These are phyloP conservation scores for Sphaerulina vaccinii DNA, from an alignment of 2,329 filamentous ascomycete species.

Conservation along the genomic window DNA sequence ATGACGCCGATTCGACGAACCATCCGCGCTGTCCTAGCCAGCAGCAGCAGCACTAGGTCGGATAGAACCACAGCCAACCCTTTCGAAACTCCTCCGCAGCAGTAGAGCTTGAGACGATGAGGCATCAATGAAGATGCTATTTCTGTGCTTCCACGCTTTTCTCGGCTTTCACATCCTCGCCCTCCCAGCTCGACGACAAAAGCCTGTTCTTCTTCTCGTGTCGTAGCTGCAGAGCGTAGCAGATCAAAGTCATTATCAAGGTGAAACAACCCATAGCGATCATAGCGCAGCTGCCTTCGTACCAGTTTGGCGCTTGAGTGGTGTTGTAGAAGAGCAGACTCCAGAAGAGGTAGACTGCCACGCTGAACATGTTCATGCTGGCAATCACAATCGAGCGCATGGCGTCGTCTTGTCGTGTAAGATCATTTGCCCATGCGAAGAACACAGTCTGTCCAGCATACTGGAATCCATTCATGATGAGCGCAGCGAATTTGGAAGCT, in stretches of 20 bases:
- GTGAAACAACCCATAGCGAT: constrained; percentile 31
- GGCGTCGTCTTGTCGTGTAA: constrained; percentile 28
- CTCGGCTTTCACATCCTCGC: too few species aligned
- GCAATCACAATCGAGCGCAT: constrained; percentile 29
- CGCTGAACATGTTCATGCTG: constrained; percentile 32
- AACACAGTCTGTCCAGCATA: constrained; percentile 31
- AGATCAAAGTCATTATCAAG: constrained; percentile 26
- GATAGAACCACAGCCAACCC: too few species aligned
- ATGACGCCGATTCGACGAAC: too few species aligned
- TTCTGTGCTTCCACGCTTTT: too few species aligned
- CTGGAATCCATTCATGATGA: constrained; percentile 31
- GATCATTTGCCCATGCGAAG: constrained; percentile 33
- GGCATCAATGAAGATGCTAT: too few species aligned
- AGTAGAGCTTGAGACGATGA: too few species aligned
- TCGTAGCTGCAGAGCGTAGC: constrained; percentile 24
- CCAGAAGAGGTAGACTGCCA: constrained; percentile 32
- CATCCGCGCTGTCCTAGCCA: too few species aligned
- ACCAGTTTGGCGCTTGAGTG: constrained; percentile 31
- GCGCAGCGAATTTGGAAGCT: constrained; percentile 29
- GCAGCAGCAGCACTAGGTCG: too few species aligned
- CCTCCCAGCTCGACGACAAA: too few species aligned
- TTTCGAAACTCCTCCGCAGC: too few species aligned
- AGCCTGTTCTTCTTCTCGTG: constrained; percentile 21
- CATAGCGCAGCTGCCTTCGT: constrained; percentile 30
- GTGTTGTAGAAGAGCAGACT: constrained; percentile 33